phyloP scores from a whole-genome alignment of 257 asterid genomes.

The Primulina tabacum region DNA sequence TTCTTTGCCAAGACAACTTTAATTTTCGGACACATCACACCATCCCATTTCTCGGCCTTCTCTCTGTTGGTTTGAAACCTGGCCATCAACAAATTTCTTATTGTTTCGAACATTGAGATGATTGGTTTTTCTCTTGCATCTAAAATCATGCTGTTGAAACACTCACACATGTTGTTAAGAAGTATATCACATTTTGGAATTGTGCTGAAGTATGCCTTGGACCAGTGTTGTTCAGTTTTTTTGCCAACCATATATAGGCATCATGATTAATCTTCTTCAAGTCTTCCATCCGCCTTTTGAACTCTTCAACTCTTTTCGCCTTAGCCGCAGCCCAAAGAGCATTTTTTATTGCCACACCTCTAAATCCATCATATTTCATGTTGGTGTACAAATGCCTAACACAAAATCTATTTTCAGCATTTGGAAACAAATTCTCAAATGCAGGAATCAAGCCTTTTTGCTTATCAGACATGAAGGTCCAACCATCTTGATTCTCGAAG shows the following conservation, averaged over 20 bases:
- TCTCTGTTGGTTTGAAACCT: neutral
- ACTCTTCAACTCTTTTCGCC: neutral
- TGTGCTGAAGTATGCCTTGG: neutral
- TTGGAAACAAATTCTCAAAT: neutral
- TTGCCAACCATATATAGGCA: neutral
- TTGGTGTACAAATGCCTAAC: neutral
- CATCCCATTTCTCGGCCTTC: neutral
- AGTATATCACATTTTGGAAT: neutral
- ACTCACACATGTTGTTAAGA: neutral
- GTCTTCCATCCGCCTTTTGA: neutral
- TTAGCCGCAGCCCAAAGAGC: neutral
- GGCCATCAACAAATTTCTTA: neutral
- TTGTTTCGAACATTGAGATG: neutral
- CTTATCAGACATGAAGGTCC: conserved; percentile 7
- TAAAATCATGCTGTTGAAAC: neutral
- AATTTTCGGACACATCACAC: neutral
- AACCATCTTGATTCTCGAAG: neutral
- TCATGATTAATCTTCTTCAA: neutral
- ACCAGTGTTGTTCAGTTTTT: neutral
- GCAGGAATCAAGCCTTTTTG: neutral
- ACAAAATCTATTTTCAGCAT: conserved; percentile 1
- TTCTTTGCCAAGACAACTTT: neutral
- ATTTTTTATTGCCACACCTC: neutral
- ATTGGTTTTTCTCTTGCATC: conserved; percentile 1
- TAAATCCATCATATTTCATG: neutral